These are phyloP conservation scores for Phytopythium oedochilum DNA, from an alignment of 352 stramenopile species.

Conservation along the genomic window DNA sequence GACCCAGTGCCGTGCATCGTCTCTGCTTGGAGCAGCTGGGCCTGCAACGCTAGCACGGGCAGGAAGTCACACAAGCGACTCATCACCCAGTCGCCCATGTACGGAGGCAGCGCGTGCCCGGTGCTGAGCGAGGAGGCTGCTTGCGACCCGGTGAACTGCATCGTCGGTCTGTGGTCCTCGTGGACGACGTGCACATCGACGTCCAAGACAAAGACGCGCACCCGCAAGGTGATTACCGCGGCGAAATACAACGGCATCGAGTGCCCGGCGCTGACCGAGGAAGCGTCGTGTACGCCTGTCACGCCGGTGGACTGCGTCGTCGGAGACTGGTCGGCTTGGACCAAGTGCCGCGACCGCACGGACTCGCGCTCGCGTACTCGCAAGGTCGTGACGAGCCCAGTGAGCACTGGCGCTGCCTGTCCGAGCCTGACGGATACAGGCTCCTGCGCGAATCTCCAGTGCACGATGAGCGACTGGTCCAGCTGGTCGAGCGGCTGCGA, in stretches of 20 bases:
- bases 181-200: slow-evolving; percentile 27
- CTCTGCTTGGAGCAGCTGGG: slow-evolving; percentile 29
- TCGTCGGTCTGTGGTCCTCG: slow-evolving; percentile 21
- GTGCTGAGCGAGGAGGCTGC: slow-evolving; percentile 15
- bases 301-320: slow-evolving; percentile 40
- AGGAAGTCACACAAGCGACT: slow-evolving; percentile 35
- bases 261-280: slow-evolving; percentile 36
- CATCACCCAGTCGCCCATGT: slow-evolving; percentile 18
- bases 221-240: slow-evolving; percentile 22
- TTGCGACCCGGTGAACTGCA: slow-evolving; percentile 54
- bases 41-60: slow-evolving; percentile 24
- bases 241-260: slow-evolving; percentile 28
- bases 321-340: slow-evolving; percentile 38
- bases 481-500: slow-evolving; percentile 49
- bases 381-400: slow-evolving; percentile 26
- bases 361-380: slow-evolving; percentile 28
- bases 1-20: slow-evolving; percentile 40
- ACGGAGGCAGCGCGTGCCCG: slow-evolving; percentile 32
- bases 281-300: slow-evolving; percentile 30
- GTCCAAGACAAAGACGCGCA: slow-evolving; percentile 21
- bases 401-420: slow-evolving; percentile 34
- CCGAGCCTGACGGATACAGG: slow-evolving; percentile 24
- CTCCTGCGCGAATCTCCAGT: slow-evolving; percentile 40
- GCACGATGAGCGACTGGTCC: slow-evolving; percentile 38
- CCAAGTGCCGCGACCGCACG: slow-evolving; percentile 31